These are phyloP conservation scores for Curvularia sp. DNA, from an alignment of 2,329 filamentous ascomycete species.

Conservation along the genomic window DNA sequence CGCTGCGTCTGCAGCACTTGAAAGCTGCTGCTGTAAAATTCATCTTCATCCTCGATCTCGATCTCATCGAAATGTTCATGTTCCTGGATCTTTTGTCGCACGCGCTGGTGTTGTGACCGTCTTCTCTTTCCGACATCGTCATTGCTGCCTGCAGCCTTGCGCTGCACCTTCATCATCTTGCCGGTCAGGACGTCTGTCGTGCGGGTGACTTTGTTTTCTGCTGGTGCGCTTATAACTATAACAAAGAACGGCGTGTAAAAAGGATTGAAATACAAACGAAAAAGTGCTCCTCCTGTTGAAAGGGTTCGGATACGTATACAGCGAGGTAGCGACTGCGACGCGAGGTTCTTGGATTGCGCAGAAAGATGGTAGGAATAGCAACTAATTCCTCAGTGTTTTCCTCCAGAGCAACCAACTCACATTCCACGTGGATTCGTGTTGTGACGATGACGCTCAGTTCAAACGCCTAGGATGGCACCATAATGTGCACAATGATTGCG, in stretches of 20 bases:
- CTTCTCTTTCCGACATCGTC: neutral
- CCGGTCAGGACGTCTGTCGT: neutral
- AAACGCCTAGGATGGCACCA: neutral
- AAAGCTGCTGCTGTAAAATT: neutral
- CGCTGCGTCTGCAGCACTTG: neutral
- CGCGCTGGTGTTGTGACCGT: neutral
- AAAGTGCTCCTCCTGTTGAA: too few species aligned
- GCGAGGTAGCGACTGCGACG: neutral
- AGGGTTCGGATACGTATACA: neutral
- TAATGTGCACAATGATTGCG: neutral
- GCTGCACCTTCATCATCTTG: neutral
- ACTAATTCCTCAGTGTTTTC: neutral
- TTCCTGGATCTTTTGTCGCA: neutral
- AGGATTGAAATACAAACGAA: neutral
- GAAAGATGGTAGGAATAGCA: neutral
- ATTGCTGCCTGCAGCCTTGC: conserved; percentile 21
- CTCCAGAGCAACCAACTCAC: neutral
- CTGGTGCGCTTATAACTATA: neutral
- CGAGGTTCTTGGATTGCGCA: neutral
- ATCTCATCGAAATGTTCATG: neutral
- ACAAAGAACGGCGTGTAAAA: neutral
- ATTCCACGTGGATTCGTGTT: neutral
- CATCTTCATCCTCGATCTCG: neutral
- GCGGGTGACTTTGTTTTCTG: neutral
- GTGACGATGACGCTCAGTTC: neutral